Conservation (phyloP, 2,329 filamentous ascomycete genomes). For the Fusarium mexicanum region DNA sequence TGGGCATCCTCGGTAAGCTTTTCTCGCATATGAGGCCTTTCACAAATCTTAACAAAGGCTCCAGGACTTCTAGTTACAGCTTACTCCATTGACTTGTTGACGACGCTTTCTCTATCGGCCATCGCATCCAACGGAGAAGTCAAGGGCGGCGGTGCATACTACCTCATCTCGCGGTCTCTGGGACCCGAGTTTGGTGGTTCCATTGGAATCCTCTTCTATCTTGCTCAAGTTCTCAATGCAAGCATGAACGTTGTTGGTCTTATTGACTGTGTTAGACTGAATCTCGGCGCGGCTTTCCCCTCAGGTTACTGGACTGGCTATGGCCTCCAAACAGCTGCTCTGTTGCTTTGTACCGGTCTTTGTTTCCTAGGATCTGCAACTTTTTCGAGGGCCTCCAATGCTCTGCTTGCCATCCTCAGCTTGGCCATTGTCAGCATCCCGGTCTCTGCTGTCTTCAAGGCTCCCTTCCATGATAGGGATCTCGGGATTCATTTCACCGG, state of each 20-base stretch:
- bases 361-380: conserved; percentile 83
- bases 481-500: conserved; percentile 81
- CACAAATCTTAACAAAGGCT: not conserved
- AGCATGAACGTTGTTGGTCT: conserved; percentile 88
- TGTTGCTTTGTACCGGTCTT: conserved; percentile 76
- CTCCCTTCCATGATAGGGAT: conserved; percentile 71
- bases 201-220: conserved; percentile 87
- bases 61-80: conserved; percentile 76
- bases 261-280: conserved; percentile 82
- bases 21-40: not conserved
- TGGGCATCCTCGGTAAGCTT: conserved; percentile 79
- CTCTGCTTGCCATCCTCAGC: conserved; percentile 74
- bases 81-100: conserved; percentile 86
- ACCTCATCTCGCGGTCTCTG: conserved; percentile 84
- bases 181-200: conserved; percentile 91
- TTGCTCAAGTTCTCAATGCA: conserved; percentile 89
- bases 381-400: conserved; percentile 84
- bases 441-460: conserved; percentile 74
- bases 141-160: conserved; percentile 87
- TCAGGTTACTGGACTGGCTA: conserved; percentile 82
- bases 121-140: conserved; percentile 93
- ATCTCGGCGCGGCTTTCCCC: conserved; percentile 73
- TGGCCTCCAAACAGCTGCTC: conserved; percentile 75
- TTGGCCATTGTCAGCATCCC: conserved; percentile 84
- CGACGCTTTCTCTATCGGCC: conserved; percentile 85